phyloP scores from a whole-genome alignment of 176 grass and related monocot genomes.

The barley (Hordeum vulgare) region MorexV3_pseudomolecules_assembly NC_058519.1:639431769-639432268 shows the following conservation, averaged over 20 bases:
- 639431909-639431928: not conserved
- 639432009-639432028: not conserved
- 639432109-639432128: not conserved
- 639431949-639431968: not conserved
- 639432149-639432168: not conserved
- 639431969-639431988: not conserved
- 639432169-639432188: constrained; percentile 55
- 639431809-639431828: no score
- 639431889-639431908: not conserved
- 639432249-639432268: constrained; percentile 48
- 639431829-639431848: no score
- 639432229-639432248: constrained; percentile 18
- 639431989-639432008: not conserved
- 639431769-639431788: no score
- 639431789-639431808: no score
- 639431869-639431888: constrained; percentile 18
- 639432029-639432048: not conserved
- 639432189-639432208: constrained; percentile 53
- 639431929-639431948: not conserved
- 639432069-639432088: not conserved
- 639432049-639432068: not conserved
- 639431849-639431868: not conserved
- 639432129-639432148: not conserved
- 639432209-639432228: not conserved
- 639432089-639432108: not conserved